Conservation (phyloP, 2,329 filamentous ascomycete genomes). For the Boeremia exigua region DNA sequence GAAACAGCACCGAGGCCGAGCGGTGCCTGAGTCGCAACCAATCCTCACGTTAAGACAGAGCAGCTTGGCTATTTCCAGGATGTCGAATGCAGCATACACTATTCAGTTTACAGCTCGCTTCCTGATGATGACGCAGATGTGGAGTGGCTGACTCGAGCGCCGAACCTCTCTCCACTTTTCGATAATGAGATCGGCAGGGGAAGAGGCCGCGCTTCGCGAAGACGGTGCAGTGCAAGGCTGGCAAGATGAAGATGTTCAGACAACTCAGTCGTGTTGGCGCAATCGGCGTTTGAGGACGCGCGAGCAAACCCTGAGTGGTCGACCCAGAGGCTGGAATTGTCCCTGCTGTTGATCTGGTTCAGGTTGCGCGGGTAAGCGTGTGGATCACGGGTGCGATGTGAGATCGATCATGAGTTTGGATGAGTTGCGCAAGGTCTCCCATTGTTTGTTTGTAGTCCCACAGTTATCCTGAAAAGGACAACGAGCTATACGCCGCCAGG, state of each 20-base stretch:
- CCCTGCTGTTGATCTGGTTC: slow-evolving; percentile 2
- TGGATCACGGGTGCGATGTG: background rate
- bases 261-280: slow-evolving; percentile 3
- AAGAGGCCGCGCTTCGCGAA: slow-evolving; percentile 5
- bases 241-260: slow-evolving; percentile 15
- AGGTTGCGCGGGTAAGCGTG: background rate
- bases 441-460: background rate
- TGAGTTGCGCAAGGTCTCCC: slow-evolving; percentile 1
- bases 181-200: slow-evolving; percentile 34
- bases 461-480: background rate
- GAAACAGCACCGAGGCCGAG: slow-evolving; percentile 4
- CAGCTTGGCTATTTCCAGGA: slow-evolving; percentile 4
- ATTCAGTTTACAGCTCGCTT: slow-evolving; percentile 4
- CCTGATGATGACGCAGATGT: slow-evolving; percentile 17
- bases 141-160: slow-evolving; percentile 5
- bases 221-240: slow-evolving; percentile 2
- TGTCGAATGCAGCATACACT: slow-evolving; percentile 3
- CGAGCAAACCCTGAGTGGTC: background rate
- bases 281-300: slow-evolving; percentile 4
- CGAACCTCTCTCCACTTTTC: slow-evolving; percentile 8
- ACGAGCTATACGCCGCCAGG: background rate
- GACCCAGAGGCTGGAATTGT: background rate
- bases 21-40: slow-evolving; percentile 1
- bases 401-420: slow-evolving; percentile 4
- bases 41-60: slow-evolving; percentile 5